These are phyloP conservation scores for Phyllosticta ampelicida DNA, from an alignment of 2,329 filamentous ascomycete genomes.

Conservation along the genomic window DNA sequence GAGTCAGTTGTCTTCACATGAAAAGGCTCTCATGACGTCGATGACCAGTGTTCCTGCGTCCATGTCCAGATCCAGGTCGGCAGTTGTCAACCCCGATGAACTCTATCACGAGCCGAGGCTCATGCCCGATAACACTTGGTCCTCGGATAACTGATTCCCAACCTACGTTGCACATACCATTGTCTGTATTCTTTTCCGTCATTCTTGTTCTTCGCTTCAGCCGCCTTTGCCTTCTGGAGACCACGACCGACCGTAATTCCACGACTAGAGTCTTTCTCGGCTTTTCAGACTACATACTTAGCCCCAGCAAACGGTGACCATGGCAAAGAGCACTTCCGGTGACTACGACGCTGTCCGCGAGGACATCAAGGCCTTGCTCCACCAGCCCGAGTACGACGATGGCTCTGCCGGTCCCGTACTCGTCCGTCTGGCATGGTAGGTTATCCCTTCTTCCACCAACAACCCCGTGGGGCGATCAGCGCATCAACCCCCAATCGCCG, in stretches of 20 bases:
- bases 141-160: conserved; percentile 5
- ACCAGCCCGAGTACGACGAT: conserved; percentile 55
- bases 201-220: background rate
- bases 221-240: too few species aligned
- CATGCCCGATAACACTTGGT: conserved; percentile 1
- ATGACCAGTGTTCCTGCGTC: background rate
- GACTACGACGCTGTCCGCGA: conserved; percentile 40
- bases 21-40: conserved; percentile 2
- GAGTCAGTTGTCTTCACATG: conserved; percentile 1
- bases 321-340: conserved; percentile 13
- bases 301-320: conserved; percentile 7
- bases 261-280: background rate
- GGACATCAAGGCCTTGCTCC: conserved; percentile 43
- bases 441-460: conserved; percentile 2
- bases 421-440: conserved; percentile 51
- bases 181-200: background rate
- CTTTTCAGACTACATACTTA: conserved; percentile 1
- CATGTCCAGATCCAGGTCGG: conserved; percentile 3
- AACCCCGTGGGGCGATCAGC: background rate
- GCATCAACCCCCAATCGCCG: conserved; percentile 1
- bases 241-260: background rate
- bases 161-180: background rate
- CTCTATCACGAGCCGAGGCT: conserved; percentile 4
- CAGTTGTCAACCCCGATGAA: conserved; percentile 3
- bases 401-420: conserved; percentile 54